Conservation (phyloP, 2,329 filamentous ascomycete genomes). For the Didymella arachidicola region DNA sequence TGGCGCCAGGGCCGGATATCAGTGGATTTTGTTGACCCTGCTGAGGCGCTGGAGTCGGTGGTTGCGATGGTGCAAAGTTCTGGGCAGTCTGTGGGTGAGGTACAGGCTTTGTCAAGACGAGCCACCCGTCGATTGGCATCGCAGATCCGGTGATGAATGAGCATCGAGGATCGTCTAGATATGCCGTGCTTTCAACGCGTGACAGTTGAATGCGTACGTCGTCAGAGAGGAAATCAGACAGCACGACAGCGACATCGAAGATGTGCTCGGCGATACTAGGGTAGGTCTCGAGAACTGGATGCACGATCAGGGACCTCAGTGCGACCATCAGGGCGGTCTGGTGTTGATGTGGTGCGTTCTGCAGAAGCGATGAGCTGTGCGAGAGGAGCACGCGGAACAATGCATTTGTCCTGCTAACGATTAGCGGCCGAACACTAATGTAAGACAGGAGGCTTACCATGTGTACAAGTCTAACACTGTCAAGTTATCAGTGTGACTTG, state of each 20-base stretch:
- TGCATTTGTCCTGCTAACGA: slow-evolving; percentile 38
- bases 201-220: slow-evolving; percentile 48
- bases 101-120: slow-evolving; percentile 50
- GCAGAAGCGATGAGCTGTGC: slow-evolving; percentile 41
- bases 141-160: slow-evolving; percentile 52
- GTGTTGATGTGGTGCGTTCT: slow-evolving; percentile 40
- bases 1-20: slow-evolving; percentile 23
- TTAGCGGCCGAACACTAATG: slow-evolving; percentile 19
- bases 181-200: slow-evolving; percentile 36
- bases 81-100: slow-evolving; percentile 24
- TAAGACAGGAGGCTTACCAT: slow-evolving; percentile 30
- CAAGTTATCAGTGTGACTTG: slow-evolving; percentile 6
- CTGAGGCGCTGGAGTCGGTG: slow-evolving; percentile 23
- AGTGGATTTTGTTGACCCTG: slow-evolving; percentile 36
- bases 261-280: slow-evolving; percentile 51
- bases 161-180: slow-evolving; percentile 46
- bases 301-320: slow-evolving; percentile 50
- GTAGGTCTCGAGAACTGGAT: slow-evolving; percentile 48
- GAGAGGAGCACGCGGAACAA: slow-evolving; percentile 53
- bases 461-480: slow-evolving; percentile 28
- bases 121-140: slow-evolving; percentile 51
- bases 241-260: slow-evolving; percentile 53
- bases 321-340: slow-evolving; percentile 43
- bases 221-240: slow-evolving; percentile 54
- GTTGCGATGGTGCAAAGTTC: slow-evolving; percentile 27